phyloP scores from a whole-genome alignment of 2,329 filamentous ascomycete genomes.

The Penicillium aurantiogriseum region DNA sequence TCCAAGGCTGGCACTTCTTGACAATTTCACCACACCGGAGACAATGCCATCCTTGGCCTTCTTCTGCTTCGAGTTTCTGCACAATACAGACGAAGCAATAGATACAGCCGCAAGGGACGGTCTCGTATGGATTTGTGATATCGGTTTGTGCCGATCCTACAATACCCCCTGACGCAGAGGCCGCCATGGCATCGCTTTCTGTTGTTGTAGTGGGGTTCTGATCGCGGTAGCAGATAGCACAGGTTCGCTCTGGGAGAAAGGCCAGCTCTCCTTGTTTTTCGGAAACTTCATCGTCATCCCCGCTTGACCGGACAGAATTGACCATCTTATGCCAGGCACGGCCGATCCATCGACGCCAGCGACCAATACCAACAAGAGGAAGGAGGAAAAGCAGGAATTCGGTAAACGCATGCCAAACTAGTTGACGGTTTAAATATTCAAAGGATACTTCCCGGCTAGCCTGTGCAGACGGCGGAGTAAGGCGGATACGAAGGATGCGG shows the following conservation, averaged over 20 bases:
- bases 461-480: slow-evolving; percentile 80
- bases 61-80: slow-evolving; percentile 82
- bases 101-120: slow-evolving; percentile 81
- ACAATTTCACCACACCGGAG: slow-evolving; percentile 81
- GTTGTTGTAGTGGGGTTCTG: slow-evolving; percentile 71
- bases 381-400: slow-evolving; percentile 96
- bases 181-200: slow-evolving; percentile 73
- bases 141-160: slow-evolving; percentile 87
- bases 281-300: slow-evolving; percentile 51
- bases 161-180: slow-evolving; percentile 67
- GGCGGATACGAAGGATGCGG: slow-evolving; percentile 75
- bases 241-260: slow-evolving; percentile 89
- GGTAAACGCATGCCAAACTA: slow-evolving; percentile 99
- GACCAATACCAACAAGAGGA: slow-evolving; percentile 90
- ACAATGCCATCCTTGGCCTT: slow-evolving; percentile 92
- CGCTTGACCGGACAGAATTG: slow-evolving; percentile 55
- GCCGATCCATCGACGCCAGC: slow-evolving; percentile 87
- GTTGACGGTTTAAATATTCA: slow-evolving; percentile 93
- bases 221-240: slow-evolving; percentile 94
- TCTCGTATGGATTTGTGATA: slow-evolving; percentile 93
- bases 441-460: slow-evolving; percentile 91
- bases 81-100: slow-evolving; percentile 98
- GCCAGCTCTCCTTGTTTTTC: slow-evolving; percentile 67
- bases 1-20: slow-evolving; percentile 86
- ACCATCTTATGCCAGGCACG: slow-evolving; percentile 82